Evolutionary conservation across 805 yeast species (phyloP).

Genomic region (Saturnispora mendoncae): DNA sequence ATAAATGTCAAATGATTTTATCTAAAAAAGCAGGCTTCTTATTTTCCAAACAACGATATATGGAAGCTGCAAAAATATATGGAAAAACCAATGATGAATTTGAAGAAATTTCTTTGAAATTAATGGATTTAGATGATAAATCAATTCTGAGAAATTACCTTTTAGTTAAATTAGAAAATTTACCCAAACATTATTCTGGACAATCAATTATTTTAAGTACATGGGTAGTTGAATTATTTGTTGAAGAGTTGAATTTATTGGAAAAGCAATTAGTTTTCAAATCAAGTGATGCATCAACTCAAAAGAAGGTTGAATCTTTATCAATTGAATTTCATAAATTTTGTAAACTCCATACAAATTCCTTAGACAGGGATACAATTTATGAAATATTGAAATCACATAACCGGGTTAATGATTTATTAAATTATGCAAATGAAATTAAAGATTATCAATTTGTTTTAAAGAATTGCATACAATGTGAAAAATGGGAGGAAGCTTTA

Average conservation of each 20-base stretch:
- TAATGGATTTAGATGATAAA: slow-evolving; percentile 36
- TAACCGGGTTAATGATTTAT: slow-evolving; percentile 53
- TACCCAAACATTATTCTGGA: slow-evolving; percentile 28
- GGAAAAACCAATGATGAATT: slow-evolving; percentile 60
- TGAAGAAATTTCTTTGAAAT: slow-evolving; percentile 55
- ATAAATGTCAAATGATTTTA: slow-evolving; percentile 40
- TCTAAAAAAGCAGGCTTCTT: slow-evolving; percentile 46
- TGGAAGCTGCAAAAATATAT: slow-evolving; percentile 45
- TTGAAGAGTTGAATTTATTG: slow-evolving; percentile 37
- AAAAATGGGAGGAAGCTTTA: slow-evolving; percentile 68
- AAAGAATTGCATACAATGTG: slow-evolving; percentile 56
- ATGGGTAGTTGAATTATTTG: slow-evolving; percentile 56
- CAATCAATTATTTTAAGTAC: slow-evolving; percentile 48
- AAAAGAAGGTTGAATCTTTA: neutral
- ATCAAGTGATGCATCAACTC: neutral
- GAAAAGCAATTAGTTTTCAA: slow-evolving; percentile 26
- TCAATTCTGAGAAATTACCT: slow-evolving; percentile 42
- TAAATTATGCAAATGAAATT: slow-evolving; percentile 58
- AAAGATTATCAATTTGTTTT: slow-evolving; percentile 64
- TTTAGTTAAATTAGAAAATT: slow-evolving; percentile 30
- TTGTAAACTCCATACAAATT: slow-evolving; percentile 36
- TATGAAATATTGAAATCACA: slow-evolving; percentile 64
- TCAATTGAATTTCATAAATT: slow-evolving; percentile 38
- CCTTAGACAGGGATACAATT: slow-evolving; percentile 57
- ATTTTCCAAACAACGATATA: slow-evolving; percentile 23